Evolutionary conservation across 2,329 filamentous ascomycete genomes (phyloP).

Genomic region (Venturia carpophila): DNA sequence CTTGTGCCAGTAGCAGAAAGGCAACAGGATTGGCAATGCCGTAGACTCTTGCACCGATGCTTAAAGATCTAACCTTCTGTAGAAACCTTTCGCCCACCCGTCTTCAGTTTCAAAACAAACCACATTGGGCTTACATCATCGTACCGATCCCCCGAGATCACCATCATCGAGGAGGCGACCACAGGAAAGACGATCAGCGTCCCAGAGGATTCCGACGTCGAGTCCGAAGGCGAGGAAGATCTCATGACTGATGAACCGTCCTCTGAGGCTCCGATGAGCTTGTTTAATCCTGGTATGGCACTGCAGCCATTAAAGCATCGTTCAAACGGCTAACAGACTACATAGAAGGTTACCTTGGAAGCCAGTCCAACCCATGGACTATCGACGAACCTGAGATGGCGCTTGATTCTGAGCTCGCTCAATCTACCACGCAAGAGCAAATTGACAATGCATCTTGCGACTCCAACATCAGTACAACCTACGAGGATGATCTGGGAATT

Average conservation of each 20-base stretch:
- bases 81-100: slow-evolving; percentile 12
- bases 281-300: not conserved
- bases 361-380: slow-evolving; percentile 6
- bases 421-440: not conserved
- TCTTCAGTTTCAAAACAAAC: slow-evolving; percentile 1
- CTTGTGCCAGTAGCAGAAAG: not conserved
- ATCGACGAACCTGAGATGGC: not conserved
- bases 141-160: not conserved
- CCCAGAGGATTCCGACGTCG: slow-evolving; percentile 3
- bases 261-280: slow-evolving; percentile 2
- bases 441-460: not conserved
- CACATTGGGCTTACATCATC: not conserved
- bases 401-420: not conserved
- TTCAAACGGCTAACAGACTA: not conserved
- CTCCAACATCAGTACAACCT: slow-evolving; percentile 5
- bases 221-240: slow-evolving; percentile 9
- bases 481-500: not conserved
- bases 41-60: not conserved
- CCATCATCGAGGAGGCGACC: not conserved
- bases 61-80: not conserved
- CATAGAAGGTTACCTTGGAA: slow-evolving; percentile 3
- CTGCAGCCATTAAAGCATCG: not conserved
- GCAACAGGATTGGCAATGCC: not conserved
- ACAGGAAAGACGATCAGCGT: not conserved
- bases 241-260: not conserved